Percentiles rank a stretch among this genome's conserved stretches.
Conservation (phyloP, 2,329 filamentous ascomycete genomes). For the Fragosphaeria purpurea region DNA sequence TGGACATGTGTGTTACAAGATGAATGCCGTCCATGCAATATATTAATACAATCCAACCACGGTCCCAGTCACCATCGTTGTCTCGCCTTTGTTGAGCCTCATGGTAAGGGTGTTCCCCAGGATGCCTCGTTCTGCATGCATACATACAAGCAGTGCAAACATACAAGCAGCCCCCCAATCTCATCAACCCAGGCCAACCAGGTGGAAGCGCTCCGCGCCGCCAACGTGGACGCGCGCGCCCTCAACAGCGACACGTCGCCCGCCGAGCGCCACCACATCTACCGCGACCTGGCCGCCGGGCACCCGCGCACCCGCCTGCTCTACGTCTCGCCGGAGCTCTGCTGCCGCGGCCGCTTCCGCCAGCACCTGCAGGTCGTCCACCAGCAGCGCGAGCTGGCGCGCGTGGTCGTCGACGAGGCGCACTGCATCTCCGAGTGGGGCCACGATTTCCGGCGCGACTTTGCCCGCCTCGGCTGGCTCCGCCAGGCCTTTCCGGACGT, state of each 20-base stretch:
- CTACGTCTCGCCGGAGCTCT: slow-evolving; percentile 90
- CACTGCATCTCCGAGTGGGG: slow-evolving; percentile 99
- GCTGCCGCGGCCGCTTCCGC: slow-evolving; percentile 67
- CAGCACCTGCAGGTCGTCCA: slow-evolving; percentile 63
- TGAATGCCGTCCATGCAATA: no score
- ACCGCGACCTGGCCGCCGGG: slow-evolving; percentile 75
- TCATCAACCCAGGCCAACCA: slow-evolving; percentile 63
- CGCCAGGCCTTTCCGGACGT: slow-evolving; percentile 71
- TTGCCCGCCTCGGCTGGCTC: slow-evolving; percentile 81
- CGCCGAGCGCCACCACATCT: slow-evolving; percentile 55
- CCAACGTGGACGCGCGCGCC: slow-evolving; percentile 70
- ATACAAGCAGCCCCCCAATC: no score
- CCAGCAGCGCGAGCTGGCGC: slow-evolving; percentile 71
- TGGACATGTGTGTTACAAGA: no score
- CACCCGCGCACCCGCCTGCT: slow-evolving; percentile 75
- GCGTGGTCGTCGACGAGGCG: slow-evolving; percentile 86
- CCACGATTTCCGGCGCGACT: slow-evolving; percentile 90
- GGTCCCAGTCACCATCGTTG: slow-evolving; percentile 67
- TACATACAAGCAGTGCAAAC: no score
- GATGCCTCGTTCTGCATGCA: no score
- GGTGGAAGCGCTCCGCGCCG: slow-evolving; percentile 65
- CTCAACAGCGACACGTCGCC: slow-evolving; percentile 74
- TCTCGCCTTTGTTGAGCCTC: slow-evolving; percentile 78
- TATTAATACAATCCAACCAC: no score
- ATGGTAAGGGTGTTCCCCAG: slow-evolving; percentile 49